These are phyloP conservation scores for Pseudocercospora cruenta DNA, from an alignment of 2,329 filamentous ascomycete genomes.

Conservation along the genomic window DNA sequence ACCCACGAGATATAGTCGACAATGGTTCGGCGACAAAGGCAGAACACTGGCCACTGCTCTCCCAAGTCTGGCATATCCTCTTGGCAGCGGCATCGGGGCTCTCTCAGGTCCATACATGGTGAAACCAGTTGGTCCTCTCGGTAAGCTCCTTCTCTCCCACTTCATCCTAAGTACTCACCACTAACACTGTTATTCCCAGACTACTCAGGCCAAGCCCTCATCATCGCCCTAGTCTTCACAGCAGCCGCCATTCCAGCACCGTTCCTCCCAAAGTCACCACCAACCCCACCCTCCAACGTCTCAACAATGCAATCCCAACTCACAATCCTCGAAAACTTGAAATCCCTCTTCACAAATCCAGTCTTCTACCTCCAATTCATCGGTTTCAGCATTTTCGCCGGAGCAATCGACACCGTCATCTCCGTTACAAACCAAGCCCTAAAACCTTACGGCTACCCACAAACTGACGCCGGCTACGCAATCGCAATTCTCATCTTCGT, in stretches of 20 bases:
- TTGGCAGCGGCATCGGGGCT: slow-evolving; percentile 55
- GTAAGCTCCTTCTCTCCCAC: background rate
- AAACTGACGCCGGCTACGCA: slow-evolving; percentile 81
- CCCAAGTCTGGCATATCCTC: slow-evolving; percentile 79
- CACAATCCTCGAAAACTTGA: slow-evolving; percentile 58
- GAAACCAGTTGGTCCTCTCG: background rate
- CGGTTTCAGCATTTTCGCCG: slow-evolving; percentile 79
- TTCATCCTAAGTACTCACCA: too few relatives aligned
- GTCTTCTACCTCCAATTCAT: slow-evolving; percentile 79
- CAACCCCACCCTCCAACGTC: slow-evolving; percentile 73
- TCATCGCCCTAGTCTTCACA: slow-evolving; percentile 36
- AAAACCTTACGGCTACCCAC: slow-evolving; percentile 73
- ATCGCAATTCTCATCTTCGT: slow-evolving; percentile 85
- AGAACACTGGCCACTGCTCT: slow-evolving; percentile 86
- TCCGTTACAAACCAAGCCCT: slow-evolving; percentile 86
- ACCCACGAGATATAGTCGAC: slow-evolving; percentile 83
- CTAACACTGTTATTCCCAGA: background rate
- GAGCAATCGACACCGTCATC: slow-evolving; percentile 86
- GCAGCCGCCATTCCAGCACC: slow-evolving; percentile 72
- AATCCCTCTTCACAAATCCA: slow-evolving; percentile 51
- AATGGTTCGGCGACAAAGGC: slow-evolving; percentile 88
- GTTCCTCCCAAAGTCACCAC: slow-evolving; percentile 74
- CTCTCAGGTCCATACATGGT: slow-evolving; percentile 11
- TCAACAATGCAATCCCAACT: slow-evolving; percentile 53
- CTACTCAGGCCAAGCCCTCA: slow-evolving; percentile 8